phyloP scores from a whole-genome alignment of 148 eudicot genomes.

The Persicaria maculosa region DNA sequence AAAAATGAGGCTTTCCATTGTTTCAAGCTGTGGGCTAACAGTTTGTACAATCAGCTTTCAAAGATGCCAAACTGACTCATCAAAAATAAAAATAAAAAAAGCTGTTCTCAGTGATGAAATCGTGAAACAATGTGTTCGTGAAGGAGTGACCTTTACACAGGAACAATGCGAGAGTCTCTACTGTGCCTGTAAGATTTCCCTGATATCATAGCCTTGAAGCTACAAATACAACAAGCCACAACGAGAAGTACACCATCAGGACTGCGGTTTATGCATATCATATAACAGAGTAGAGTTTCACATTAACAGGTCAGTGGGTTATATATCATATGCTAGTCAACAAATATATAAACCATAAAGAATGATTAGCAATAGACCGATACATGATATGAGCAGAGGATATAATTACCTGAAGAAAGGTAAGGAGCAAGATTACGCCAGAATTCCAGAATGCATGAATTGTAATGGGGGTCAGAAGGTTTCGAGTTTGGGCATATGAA shows the following conservation, averaged over 20 bases:
- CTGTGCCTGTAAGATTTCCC: slow-evolving; percentile 53
- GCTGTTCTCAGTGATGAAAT: not conserved
- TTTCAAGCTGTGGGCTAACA: not conserved
- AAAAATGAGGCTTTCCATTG: not conserved
- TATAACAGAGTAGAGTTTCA: not conserved
- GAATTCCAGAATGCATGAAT: slow-evolving; percentile 95
- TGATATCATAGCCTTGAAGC: slow-evolving; percentile 95
- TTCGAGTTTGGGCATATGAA: slow-evolving; percentile 95
- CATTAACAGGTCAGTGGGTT: not conserved
- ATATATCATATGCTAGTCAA: not conserved
- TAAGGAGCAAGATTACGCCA: slow-evolving; percentile 85
- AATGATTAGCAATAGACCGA: not conserved
- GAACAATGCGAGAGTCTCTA: not conserved
- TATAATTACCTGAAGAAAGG: slow-evolving; percentile 77
- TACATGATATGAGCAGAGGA: not conserved
- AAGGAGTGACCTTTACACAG: not conserved
- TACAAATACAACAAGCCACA: slow-evolving; percentile 16
- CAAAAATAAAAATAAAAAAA: not conserved
- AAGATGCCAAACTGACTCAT: not conserved
- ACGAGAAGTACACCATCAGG: not conserved
- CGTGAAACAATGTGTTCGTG: not conserved
- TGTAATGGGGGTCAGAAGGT: slow-evolving; percentile 81
- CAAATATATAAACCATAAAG: not conserved
- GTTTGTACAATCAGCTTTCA: not conserved
- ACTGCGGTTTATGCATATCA: not conserved